Percentiles rank a stretch among this genome's conserved stretches.
Evolutionary conservation across 106 monocot genomes (phyloP).

Genomic region (Apostasia ramifera): DNA sequence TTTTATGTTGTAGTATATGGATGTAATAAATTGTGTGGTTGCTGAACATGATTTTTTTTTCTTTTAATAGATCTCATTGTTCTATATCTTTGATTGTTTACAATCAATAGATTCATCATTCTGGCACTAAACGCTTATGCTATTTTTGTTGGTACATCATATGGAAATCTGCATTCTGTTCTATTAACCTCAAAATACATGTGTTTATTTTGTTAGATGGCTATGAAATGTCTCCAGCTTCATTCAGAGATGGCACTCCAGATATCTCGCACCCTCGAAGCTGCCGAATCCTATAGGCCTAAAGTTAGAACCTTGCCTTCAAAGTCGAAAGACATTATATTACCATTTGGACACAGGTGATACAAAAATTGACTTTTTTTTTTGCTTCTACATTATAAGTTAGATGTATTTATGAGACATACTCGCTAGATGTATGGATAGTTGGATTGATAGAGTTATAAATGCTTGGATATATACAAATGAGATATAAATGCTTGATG

Average conservation of each 20-base stretch:
- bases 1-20: too few relatives aligned
- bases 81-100: too few relatives aligned
- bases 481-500: too few relatives aligned
- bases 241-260: conserved; percentile 74
- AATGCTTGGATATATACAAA: too few relatives aligned
- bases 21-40: too few relatives aligned
- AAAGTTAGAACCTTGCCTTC: conserved; percentile 17
- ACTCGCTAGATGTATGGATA: too few relatives aligned
- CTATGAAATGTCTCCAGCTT: conserved; percentile 61
- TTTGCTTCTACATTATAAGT: too few relatives aligned
- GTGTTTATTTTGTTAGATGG: conserved; percentile 41
- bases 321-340: conserved; percentile 44
- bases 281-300: conserved; percentile 24
- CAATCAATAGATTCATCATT: too few relatives aligned
- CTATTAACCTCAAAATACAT: not conserved
- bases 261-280: conserved; percentile 52
- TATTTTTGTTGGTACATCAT: not conserved
- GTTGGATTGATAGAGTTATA: too few relatives aligned
- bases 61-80: too few relatives aligned
- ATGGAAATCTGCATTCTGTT: not conserved
- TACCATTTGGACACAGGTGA: conserved; percentile 35
- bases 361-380: not conserved
- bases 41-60: too few relatives aligned
- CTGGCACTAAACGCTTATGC: not conserved
- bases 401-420: too few relatives aligned